Evolutionary conservation across 2,329 filamentous ascomycete species (phyloP).

Genomic region (Decorospora gaudefroyi): DNA sequence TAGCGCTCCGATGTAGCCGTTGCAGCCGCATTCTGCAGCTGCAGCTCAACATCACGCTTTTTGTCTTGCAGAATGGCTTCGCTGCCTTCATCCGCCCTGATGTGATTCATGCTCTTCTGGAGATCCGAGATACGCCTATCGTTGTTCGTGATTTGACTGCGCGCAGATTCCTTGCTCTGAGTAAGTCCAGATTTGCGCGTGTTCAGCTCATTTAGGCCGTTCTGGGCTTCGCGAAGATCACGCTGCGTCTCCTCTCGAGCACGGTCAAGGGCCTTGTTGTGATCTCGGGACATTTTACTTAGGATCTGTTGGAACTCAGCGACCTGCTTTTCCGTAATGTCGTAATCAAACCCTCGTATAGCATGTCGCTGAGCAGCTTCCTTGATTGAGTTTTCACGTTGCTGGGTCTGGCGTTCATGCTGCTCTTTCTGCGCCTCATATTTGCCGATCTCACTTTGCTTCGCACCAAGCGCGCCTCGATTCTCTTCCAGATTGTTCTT

Average conservation of each 20-base stretch:
- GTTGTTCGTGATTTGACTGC: constrained; percentile 71
- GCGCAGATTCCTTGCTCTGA: constrained; percentile 74
- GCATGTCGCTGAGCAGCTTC: constrained; percentile 75
- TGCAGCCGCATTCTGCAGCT: constrained; percentile 65
- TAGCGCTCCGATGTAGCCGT: constrained; percentile 67
- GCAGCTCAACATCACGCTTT: constrained; percentile 68
- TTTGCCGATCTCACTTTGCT: constrained; percentile 69
- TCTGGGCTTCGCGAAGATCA: constrained; percentile 75
- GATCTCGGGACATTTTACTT: constrained; percentile 73
- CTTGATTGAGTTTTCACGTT: constrained; percentile 74
- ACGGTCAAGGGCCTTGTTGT: constrained; percentile 76
- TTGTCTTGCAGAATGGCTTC: constrained; percentile 77
- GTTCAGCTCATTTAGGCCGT: constrained; percentile 71
- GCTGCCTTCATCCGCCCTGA: constrained; percentile 83
- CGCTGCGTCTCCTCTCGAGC: constrained; percentile 72
- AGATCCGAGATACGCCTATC: constrained; percentile 70
- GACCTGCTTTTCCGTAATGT: constrained; percentile 74
- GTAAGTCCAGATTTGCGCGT: constrained; percentile 71
- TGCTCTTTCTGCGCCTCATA: constrained; percentile 84
- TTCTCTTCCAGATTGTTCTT: constrained; percentile 55
- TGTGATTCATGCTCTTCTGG: constrained; percentile 70
- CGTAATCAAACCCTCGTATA: constrained; percentile 82
- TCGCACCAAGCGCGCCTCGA: constrained; percentile 51
- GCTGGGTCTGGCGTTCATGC: constrained; percentile 77
- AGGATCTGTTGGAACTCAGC: constrained; percentile 78